Evolutionary conservation across 2,329 filamentous ascomycete genomes (phyloP).

Genomic region (Zarea fungicola): DNA sequence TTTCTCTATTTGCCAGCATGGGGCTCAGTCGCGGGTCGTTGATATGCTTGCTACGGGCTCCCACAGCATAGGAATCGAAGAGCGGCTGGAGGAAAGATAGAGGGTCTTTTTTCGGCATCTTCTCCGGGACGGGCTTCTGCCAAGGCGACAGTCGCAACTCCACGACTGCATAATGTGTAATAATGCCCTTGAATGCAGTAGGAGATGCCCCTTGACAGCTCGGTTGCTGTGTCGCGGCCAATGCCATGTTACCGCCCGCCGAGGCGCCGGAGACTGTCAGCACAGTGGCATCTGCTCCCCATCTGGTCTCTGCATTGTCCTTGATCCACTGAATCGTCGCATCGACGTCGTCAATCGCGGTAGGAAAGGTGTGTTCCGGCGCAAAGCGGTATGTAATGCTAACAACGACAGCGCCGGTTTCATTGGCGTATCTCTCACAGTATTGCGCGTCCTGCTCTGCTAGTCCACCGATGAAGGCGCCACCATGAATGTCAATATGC

Average conservation of each 20-base stretch:
- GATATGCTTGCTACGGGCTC: conserved; percentile 21
- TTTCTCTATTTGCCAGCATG: conserved; percentile 27
- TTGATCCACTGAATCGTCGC: conserved; percentile 36
- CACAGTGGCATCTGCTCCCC: conserved; percentile 32
- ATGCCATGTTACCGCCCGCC: conserved; percentile 38
- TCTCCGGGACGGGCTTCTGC: conserved; percentile 32
- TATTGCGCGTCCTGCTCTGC: conserved; percentile 33
- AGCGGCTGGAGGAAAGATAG: conserved; percentile 33
- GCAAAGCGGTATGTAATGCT: conserved; percentile 48
- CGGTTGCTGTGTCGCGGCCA: conserved; percentile 27
- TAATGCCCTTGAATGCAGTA: conserved; percentile 30
- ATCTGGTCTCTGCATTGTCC: conserved; percentile 29
- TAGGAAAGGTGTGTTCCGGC: conserved; percentile 45
- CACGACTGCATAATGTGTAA: conserved; percentile 36
- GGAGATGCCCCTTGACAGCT: conserved; percentile 18
- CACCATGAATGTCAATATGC: conserved; percentile 40
- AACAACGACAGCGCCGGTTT: conserved; percentile 40
- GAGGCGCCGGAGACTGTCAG: conserved; percentile 41
- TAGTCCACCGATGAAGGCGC: conserved; percentile 38
- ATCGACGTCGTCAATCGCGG: conserved; percentile 42
- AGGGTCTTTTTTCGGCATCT: conserved; percentile 33
- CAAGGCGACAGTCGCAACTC: conserved; percentile 34
- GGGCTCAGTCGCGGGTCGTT: conserved; percentile 33
- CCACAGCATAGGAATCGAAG: conserved; percentile 38
- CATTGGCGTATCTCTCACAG: conserved; percentile 27